A percentile compares a stretch with the other conserved stretches of the same genome.
Conservation (phyloP, 139 green algal species). For the Chlamydomonas asymmetrica region DNA sequence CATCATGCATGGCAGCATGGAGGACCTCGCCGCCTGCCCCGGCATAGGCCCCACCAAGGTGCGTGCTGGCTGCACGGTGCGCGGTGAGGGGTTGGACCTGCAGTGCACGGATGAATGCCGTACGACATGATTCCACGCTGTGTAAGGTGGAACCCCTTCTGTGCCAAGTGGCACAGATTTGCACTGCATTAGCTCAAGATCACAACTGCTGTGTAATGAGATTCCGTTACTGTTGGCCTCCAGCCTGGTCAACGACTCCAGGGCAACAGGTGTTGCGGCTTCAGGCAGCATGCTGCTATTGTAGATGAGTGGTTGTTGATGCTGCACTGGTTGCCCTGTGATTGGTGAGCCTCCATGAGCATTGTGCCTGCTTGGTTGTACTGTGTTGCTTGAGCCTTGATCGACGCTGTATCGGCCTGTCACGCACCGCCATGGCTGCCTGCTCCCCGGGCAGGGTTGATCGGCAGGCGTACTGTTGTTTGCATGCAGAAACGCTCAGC, state of each 20-base stretch:
- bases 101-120: background rate
- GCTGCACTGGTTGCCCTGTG: too few relatives aligned
- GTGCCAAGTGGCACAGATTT: background rate
- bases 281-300: too few relatives aligned
- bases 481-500: background rate
- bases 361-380: too few relatives aligned
- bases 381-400: background rate
- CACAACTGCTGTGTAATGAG: background rate
- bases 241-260: too few relatives aligned
- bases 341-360: too few relatives aligned
- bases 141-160: background rate
- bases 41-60: constrained; percentile 92
- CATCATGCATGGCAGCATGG: constrained; percentile 47
- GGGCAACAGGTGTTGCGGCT: too few relatives aligned
- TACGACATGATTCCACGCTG: background rate
- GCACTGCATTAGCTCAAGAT: background rate
- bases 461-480: background rate
- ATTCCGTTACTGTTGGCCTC: background rate
- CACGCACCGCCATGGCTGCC: background rate
- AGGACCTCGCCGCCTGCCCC: constrained; percentile 75
- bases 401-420: background rate
- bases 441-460: background rate
- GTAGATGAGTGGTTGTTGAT: too few relatives aligned
- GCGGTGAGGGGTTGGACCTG: background rate
- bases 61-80: background rate